These are phyloP conservation scores for Termitomyces sp. DNA, from an alignment of 768 basidiomycete genomes.

Conservation along the genomic window DNA sequence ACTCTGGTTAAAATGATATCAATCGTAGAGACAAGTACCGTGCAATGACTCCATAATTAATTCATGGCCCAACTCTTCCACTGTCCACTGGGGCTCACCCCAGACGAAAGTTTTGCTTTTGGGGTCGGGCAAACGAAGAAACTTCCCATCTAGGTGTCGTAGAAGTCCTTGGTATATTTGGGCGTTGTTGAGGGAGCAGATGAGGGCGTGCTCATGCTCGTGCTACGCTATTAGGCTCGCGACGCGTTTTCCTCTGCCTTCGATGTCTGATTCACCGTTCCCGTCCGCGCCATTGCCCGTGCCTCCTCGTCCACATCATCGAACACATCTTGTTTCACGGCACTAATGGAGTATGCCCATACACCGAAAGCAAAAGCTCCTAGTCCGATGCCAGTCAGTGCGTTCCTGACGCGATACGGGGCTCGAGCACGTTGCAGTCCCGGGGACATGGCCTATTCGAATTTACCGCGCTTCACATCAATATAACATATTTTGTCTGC, in stretches of 20 bases:
- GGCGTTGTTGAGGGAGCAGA: neutral
- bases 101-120: conserved; percentile 60
- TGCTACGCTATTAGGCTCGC: neutral
- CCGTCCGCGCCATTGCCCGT: conserved; percentile 41
- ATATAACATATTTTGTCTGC: neutral
- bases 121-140: conserved; percentile 57
- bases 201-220: neutral
- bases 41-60: neutral
- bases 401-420: conserved; percentile 79
- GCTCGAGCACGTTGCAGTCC: conserved; percentile 85
- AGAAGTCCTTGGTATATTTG: conserved; percentile 41
- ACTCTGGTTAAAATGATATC: neutral
- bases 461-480: neutral
- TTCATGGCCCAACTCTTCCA: conserved; percentile 36
- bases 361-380: conserved; percentile 75
- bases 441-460: conserved; percentile 71
- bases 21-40: neutral
- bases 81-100: conserved; percentile 73
- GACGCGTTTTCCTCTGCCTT: conserved; percentile 22
- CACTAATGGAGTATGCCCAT: conserved; percentile 90
- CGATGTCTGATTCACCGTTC: conserved; percentile 25
- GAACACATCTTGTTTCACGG: conserved; percentile 92
- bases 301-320: conserved; percentile 84
- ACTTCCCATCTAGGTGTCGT: conserved; percentile 37
- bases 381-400: conserved; percentile 69